Conservation (phyloP, 805 yeast species). For the Nakazawaea pomicola region DNA sequence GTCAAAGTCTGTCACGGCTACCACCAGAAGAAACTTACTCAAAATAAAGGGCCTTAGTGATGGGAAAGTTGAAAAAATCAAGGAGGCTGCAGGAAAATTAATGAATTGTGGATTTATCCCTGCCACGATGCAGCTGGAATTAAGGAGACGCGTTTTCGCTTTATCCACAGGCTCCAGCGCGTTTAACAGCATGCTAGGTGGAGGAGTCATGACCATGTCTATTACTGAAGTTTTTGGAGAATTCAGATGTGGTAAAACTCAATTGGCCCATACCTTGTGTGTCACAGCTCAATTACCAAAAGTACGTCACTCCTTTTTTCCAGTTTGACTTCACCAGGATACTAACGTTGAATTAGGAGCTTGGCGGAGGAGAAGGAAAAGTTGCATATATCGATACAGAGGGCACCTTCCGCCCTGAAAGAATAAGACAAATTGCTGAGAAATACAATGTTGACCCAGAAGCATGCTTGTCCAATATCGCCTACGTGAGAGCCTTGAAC, state of each 20-base stretch:
- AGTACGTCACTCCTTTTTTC: slow-evolving; percentile 17
- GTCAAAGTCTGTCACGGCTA: slow-evolving; percentile 43
- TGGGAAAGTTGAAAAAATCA: slow-evolving; percentile 71
- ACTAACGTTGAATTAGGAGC: slow-evolving; percentile 27
- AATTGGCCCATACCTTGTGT: slow-evolving; percentile 72
- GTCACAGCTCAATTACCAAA: slow-evolving; percentile 71
- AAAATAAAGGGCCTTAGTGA: slow-evolving; percentile 71
- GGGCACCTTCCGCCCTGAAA: slow-evolving; percentile 75
- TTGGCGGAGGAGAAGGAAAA: slow-evolving; percentile 82
- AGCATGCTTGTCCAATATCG: slow-evolving; percentile 63
- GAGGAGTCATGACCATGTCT: slow-evolving; percentile 73
- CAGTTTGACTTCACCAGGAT: too few species aligned
- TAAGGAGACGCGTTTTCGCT: slow-evolving; percentile 57
- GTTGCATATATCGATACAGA: slow-evolving; percentile 78
- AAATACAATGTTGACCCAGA: slow-evolving; percentile 67
- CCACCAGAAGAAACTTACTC: slow-evolving; percentile 59
- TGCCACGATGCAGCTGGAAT: slow-evolving; percentile 62
- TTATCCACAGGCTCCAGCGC: slow-evolving; percentile 71
- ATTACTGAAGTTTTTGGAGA: slow-evolving; percentile 80
- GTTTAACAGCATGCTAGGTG: slow-evolving; percentile 64
- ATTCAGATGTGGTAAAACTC: slow-evolving; percentile 80
- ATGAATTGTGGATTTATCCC: slow-evolving; percentile 67
- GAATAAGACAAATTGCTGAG: slow-evolving; percentile 59
- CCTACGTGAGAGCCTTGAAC: slow-evolving; percentile 71
- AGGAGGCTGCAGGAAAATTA: slow-evolving; percentile 66